Percentiles rank a stretch among this genome's conserved stretches.
These are phyloP conservation scores for Sedum album DNA, from an alignment of 164 flowering plant species.

Conservation along the genomic window DNA sequence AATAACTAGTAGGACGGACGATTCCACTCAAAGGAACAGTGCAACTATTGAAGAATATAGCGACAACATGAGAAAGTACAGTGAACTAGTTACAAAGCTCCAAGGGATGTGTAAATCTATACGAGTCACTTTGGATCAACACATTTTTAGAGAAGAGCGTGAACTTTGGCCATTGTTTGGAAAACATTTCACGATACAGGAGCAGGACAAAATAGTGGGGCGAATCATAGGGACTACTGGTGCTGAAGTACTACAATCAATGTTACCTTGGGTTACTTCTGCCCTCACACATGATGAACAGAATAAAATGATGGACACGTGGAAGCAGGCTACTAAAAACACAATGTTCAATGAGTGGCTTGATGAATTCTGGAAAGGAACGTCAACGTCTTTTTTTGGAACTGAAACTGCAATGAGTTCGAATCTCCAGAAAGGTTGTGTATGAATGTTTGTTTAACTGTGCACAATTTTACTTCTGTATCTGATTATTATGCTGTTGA, in stretches of 20 bases:
- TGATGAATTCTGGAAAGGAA: slow-evolving; percentile 81
- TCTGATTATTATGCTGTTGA: background rate
- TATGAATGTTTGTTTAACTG: slow-evolving; percentile 3
- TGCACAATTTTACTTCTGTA: background rate
- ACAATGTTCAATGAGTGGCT: slow-evolving; percentile 99
- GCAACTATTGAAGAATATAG: too few relatives aligned
- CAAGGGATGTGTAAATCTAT: too few relatives aligned
- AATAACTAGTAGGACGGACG: too few relatives aligned
- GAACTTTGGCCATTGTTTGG: slow-evolving; percentile 97
- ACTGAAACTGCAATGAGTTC: slow-evolving; percentile 28
- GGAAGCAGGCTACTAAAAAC: slow-evolving; percentile 94
- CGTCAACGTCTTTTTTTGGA: slow-evolving; percentile 29
- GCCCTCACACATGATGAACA: slow-evolving; percentile 95
- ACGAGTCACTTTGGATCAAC: too few relatives aligned
- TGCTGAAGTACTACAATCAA: slow-evolving; percentile 96
- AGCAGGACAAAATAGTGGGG: slow-evolving; percentile 93
- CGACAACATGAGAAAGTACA: too few relatives aligned
- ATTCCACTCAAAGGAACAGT: too few relatives aligned
- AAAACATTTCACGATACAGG: slow-evolving; percentile 75
- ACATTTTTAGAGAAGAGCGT: slow-evolving; percentile 83
- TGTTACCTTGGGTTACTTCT: slow-evolving; percentile 99
- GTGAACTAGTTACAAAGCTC: too few relatives aligned
- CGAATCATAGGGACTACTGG: slow-evolving; percentile 94
- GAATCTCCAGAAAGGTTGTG: slow-evolving; percentile 40
- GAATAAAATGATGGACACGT: slow-evolving; percentile 90